Percentiles rank a stretch among this genome's conserved stretches.
Evolutionary conservation across 228 moss, liverwort and hornwort genomes (phyloP).

Genomic region (Sphagnum fallax): DNA sequence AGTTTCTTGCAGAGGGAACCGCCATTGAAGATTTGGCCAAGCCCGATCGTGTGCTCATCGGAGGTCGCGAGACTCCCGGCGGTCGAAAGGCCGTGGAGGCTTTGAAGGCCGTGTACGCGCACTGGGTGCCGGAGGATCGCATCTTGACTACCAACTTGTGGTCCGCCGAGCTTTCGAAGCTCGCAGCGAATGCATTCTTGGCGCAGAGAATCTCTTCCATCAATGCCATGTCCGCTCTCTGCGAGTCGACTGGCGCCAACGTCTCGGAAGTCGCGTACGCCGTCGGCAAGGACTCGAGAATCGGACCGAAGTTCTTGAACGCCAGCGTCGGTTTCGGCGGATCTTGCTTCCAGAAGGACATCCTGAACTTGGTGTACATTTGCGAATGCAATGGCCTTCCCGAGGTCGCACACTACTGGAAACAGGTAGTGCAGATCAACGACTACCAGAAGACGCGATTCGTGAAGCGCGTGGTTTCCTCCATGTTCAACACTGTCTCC

Average conservation of each 20-base stretch:
- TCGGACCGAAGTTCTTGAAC: conserved; percentile 71
- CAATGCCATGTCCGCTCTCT: conserved; percentile 84
- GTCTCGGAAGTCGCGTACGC: conserved; percentile 79
- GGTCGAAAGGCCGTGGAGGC: conserved; percentile 80
- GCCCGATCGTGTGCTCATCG: conserved; percentile 85
- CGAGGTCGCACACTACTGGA: conserved; percentile 91
- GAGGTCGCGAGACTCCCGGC: conserved; percentile 70
- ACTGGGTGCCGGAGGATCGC: conserved; percentile 88
- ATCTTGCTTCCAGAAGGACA: conserved; percentile 94
- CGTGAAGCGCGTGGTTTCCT: conserved; percentile 88
- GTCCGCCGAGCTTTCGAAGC: conserved; percentile 92
- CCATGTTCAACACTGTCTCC: conserved; percentile 92
- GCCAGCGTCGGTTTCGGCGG: conserved; percentile 84
- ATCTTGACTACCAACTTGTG: conserved; percentile 88
- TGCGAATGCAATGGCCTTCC: conserved; percentile 91
- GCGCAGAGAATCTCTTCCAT: conserved; percentile 87
- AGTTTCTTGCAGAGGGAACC: conserved; percentile 88
- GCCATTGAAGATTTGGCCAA: conserved; percentile 71
- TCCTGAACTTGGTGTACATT: conserved; percentile 85
- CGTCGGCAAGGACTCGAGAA: conserved; percentile 75
- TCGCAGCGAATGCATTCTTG: conserved; percentile 80
- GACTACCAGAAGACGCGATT: conserved; percentile 93
- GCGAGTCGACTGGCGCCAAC: conserved; percentile 82
- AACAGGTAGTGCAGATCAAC: conserved; percentile 89
- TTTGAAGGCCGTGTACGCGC: conserved; percentile 89